Evolutionary conservation across 1,284 basidiomycete genomes (phyloP), one percentile per base, ranked within the genome.

Genomic region (Pascua sp.): DNA sequence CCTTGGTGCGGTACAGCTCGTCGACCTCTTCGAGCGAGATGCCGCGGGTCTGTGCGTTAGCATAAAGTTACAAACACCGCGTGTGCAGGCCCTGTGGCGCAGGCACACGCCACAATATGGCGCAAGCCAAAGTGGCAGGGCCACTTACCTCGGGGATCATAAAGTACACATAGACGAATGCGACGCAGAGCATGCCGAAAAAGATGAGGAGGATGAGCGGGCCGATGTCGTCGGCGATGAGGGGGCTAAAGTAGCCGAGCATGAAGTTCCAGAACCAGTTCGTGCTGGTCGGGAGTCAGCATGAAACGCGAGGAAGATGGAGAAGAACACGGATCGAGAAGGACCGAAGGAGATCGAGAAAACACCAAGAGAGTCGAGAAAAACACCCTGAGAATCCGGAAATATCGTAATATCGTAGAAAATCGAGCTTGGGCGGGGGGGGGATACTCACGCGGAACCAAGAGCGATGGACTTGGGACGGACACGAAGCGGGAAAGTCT

Each of bases 11-110:
- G 68, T 88, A 88, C 78, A 88, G 77, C 73, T 88, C 86, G 72
- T 89, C 87, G 62, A 89, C 86, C 79, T 89, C 86, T 76, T 90
- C 88, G 61, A 90, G 79, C 46, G 82, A 82, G 15, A 90, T 81
- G 8, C 86, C 86, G 68, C 84, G 86, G 12, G 86, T 86, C 24
- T 32, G 24, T 32, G 24, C 24, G 24, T 32, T 32, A 32, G 24
- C 24, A 32, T 32, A 32, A 32, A 32, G 24, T 32, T 32, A 3
- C 24, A 32, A 32, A 32, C 24, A 32, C 24, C 24, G 24, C 7
- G 24, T 7, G 24, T 7, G n/a, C 24, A 32, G 24, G 3, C 24
- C 24, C 24, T 32, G 24, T 32, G 24, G 24, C 24, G 24, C 24
- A 32, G 24, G 24, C 24, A 32, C 24, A 32, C 24, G 24, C 24